Evolutionary conservation across 1,139 yeast species (phyloP).

Genomic region (Geotrichum bryndzae): DNA sequence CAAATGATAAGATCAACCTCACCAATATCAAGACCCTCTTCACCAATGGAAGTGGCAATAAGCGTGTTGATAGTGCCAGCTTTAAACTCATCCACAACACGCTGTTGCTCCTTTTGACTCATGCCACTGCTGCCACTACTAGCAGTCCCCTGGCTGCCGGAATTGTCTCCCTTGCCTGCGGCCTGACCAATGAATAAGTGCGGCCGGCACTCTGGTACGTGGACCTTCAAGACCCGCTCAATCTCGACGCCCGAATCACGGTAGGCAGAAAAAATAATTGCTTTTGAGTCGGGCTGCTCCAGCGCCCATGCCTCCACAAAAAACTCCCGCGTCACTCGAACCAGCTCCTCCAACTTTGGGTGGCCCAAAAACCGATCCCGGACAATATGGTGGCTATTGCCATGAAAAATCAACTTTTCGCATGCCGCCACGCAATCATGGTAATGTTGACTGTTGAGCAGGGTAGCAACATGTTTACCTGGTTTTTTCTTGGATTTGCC

Average conservation of each 20-base stretch:
- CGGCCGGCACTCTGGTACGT: slow-evolving; percentile 48
- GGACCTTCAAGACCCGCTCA: slow-evolving; percentile 55
- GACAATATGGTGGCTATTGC: slow-evolving; percentile 20
- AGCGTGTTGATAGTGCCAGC: slow-evolving; percentile 65
- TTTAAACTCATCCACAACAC: slow-evolving; percentile 67
- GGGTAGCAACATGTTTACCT: slow-evolving; percentile 31
- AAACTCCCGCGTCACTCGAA: slow-evolving; percentile 28
- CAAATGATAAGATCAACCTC: slow-evolving; percentile 92
- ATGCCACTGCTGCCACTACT: slow-evolving; percentile 29
- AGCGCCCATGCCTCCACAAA: slow-evolving; percentile 5
- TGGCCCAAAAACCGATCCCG: slow-evolving; percentile 49
- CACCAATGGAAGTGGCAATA: slow-evolving; percentile 96
- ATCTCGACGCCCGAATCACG: slow-evolving; percentile 88
- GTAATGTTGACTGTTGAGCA: slow-evolving; percentile 50
- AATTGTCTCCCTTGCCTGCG: slow-evolving; percentile 20
- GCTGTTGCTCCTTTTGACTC: slow-evolving; percentile 43
- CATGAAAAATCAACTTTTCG: slow-evolving; percentile 36
- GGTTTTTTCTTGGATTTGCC: slow-evolving; percentile 22
- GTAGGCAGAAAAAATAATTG: slow-evolving; percentile 79
- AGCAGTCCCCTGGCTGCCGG: slow-evolving; percentile 25
- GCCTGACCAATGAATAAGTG: slow-evolving; percentile 89
- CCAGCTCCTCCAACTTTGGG: slow-evolving; percentile 61
- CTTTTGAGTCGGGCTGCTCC: slow-evolving; percentile 49
- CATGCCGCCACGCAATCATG: slow-evolving; percentile 43
- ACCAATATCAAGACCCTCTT: slow-evolving; percentile 97